phyloP scores from a whole-genome alignment of 352 stramenopile genomes.

The Phytophthora nicotianae region DNA sequence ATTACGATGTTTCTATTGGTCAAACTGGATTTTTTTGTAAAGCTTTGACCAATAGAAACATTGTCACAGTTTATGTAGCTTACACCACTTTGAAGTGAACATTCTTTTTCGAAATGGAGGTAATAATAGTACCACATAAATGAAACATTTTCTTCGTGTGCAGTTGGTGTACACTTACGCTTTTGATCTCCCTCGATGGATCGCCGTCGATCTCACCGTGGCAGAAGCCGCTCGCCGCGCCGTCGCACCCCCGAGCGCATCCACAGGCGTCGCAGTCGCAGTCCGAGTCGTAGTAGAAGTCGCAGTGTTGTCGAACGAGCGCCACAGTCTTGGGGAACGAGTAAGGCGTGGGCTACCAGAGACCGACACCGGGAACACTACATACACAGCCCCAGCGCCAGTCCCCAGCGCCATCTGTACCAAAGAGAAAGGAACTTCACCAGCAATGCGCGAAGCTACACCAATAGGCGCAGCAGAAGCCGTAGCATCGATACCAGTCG shows the following conservation, averaged over 20 bases:
- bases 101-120: too few species aligned
- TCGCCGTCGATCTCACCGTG: slow-evolving; percentile 25
- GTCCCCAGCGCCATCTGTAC: slow-evolving; percentile 19
- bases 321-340: neutral
- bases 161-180: neutral
- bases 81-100: too few species aligned
- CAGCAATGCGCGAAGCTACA: slow-evolving; percentile 4
- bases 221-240: slow-evolving; percentile 38
- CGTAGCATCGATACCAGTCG: slow-evolving; percentile 22
- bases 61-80: too few species aligned
- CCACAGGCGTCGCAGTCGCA: slow-evolving; percentile 21
- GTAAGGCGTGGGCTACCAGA: neutral
- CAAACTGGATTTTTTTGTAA: too few species aligned
- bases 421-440: neutral
- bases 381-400: slow-evolving; percentile 20
- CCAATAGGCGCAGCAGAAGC: slow-evolving; percentile 25
- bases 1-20: too few species aligned
- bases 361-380: slow-evolving; percentile 5
- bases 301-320: slow-evolving; percentile 13
- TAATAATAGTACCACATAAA: neutral
- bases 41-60: too few species aligned
- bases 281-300: slow-evolving; percentile 29
- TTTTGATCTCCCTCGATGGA: slow-evolving; percentile 21
- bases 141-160: neutral
- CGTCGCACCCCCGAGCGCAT: slow-evolving; percentile 18